phyloP scores from a whole-genome alignment of 257 asterid genomes.

The Lycium ferocissimum region DNA sequence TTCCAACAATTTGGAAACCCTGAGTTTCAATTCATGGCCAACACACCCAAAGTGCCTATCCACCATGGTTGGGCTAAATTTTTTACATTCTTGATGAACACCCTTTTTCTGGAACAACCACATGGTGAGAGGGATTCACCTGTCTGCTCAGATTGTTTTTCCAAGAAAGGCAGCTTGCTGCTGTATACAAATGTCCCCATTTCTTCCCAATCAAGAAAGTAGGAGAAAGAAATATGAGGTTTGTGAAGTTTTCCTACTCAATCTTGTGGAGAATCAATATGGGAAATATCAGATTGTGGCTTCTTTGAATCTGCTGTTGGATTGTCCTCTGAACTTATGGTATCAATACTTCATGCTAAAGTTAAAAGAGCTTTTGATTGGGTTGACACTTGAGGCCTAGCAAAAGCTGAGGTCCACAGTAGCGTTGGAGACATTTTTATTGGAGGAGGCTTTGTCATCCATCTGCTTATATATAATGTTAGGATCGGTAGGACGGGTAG shows the following conservation, averaged over 20 bases:
- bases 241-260: neutral
- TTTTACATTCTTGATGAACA: slow-evolving; percentile 28
- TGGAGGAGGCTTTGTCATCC: too few relatives aligned
- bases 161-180: slow-evolving; percentile 55
- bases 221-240: slow-evolving; percentile 30
- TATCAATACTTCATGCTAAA: neutral
- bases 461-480: too few relatives aligned
- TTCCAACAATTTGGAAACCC: too few relatives aligned
- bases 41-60: too few relatives aligned
- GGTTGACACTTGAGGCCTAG: slow-evolving; percentile 2
- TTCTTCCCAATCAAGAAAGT: slow-evolving; percentile 40
- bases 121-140: slow-evolving; percentile 37
- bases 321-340: neutral
- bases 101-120: slow-evolving; percentile 43
- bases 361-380: slow-evolving; percentile 12
- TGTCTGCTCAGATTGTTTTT: slow-evolving; percentile 41
- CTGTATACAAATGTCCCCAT: slow-evolving; percentile 59
- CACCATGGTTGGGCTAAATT: too few relatives aligned
- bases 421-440: too few relatives aligned
- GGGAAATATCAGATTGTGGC: neutral
- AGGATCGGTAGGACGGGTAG: too few relatives aligned
- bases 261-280: neutral
- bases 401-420: slow-evolving; percentile 22
- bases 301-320: neutral
- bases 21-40: too few relatives aligned